Conservation (phyloP, 352 stramenopile species). For the Phytophthora citrophthora region DNA sequence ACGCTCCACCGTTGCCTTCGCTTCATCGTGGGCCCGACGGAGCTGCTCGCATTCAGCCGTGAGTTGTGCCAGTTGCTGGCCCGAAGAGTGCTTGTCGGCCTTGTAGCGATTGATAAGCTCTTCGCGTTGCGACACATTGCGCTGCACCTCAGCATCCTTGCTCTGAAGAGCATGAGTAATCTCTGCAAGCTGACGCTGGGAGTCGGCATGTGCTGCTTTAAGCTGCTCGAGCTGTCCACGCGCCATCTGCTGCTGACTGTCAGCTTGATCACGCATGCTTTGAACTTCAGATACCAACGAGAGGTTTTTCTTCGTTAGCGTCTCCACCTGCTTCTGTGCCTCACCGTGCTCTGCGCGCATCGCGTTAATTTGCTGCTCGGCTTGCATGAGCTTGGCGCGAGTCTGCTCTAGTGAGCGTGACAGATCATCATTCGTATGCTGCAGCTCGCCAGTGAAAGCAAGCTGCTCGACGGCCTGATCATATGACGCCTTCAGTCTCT, state of each 20-base stretch:
- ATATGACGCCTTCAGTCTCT: slow-evolving; percentile 34
- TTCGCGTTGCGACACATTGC: slow-evolving; percentile 37
- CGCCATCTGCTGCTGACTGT: slow-evolving; percentile 48
- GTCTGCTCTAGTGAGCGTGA: slow-evolving; percentile 52
- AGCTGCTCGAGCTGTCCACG: slow-evolving; percentile 46
- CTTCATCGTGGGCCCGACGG: slow-evolving; percentile 25
- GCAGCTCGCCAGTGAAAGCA: slow-evolving; percentile 40
- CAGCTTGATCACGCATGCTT: slow-evolving; percentile 49
- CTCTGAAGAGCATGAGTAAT: slow-evolving; percentile 31
- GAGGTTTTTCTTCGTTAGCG: slow-evolving; percentile 71
- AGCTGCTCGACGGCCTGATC: slow-evolving; percentile 36
- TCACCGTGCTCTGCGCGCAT: slow-evolving; percentile 44
- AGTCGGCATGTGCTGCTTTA: slow-evolving; percentile 34
- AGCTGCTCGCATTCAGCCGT: slow-evolving; percentile 37
- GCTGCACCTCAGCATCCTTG: slow-evolving; percentile 52
- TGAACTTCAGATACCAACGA: slow-evolving; percentile 58
- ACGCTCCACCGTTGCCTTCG: slow-evolving; percentile 24
- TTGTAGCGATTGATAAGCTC: slow-evolving; percentile 36
- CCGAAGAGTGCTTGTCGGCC: slow-evolving; percentile 25
- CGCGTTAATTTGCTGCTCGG: slow-evolving; percentile 55
- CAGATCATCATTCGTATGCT: slow-evolving; percentile 60
- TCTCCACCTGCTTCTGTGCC: slow-evolving; percentile 57
- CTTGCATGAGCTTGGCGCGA: slow-evolving; percentile 37
- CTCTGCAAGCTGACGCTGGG: slow-evolving; percentile 45
- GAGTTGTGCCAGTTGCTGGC: slow-evolving; percentile 33